These are phyloP conservation scores for Apostasia shenzhenica DNA, from an alignment of 106 monocot species.

Conservation along the genomic window DNA sequence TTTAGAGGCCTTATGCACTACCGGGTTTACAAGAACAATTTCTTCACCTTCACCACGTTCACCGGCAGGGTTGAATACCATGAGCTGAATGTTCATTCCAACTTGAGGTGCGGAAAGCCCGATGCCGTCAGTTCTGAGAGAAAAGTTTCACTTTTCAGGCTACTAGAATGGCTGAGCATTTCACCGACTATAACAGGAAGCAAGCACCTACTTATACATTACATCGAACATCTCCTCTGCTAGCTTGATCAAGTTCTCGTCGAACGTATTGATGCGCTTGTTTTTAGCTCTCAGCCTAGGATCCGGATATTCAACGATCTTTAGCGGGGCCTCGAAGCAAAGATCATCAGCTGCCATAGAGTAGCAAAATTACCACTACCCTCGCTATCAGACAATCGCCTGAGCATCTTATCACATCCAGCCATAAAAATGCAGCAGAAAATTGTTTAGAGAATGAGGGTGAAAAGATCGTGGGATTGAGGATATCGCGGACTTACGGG, in stretches of 20 bases:
- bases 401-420: not conserved
- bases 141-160: not conserved
- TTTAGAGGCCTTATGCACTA: slow-evolving; percentile 58
- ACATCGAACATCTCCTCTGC: slow-evolving; percentile 90
- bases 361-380: not conserved
- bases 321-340: slow-evolving; percentile 53
- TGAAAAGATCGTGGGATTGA: not conserved
- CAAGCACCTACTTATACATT: slow-evolving; percentile 89
- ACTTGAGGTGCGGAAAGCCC: slow-evolving; percentile 98
- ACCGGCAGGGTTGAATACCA: slow-evolving; percentile 95
- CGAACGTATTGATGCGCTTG: slow-evolving; percentile 79
- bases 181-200: not conserved
- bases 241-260: slow-evolving; percentile 65
- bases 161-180: not conserved
- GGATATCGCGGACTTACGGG: slow-evolving; percentile 11
- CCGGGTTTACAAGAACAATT: slow-evolving; percentile 88
- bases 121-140: slow-evolving; percentile 89
- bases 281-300: slow-evolving; percentile 77
- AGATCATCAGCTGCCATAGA: slow-evolving; percentile 53
- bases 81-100: slow-evolving; percentile 82
- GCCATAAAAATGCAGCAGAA: not conserved
- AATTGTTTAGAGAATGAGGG: not conserved
- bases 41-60: slow-evolving; percentile 92
- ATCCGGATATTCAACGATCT: slow-evolving; percentile 87
- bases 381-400: not conserved